Conservation (phyloP, 108 stramenopile species). For the Ochromonas danica region DNA sequence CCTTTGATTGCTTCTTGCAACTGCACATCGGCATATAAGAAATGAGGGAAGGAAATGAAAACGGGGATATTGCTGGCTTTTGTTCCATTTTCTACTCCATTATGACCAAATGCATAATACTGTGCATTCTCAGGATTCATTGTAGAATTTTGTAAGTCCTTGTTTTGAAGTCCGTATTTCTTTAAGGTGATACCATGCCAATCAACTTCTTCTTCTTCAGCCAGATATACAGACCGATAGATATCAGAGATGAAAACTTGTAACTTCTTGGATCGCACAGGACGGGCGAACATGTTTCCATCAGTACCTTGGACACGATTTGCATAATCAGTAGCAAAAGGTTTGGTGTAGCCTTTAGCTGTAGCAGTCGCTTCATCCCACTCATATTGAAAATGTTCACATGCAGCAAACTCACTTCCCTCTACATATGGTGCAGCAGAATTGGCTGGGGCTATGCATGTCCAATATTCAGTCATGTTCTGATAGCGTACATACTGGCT, state of each 20-base stretch:
- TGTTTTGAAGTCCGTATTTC: not conserved
- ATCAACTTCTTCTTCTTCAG: not conserved
- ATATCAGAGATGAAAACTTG: slow-evolving; percentile 36
- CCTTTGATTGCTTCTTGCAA: slow-evolving; percentile 2
- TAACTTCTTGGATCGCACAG: not conserved
- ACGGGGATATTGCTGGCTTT: slow-evolving; percentile 12
- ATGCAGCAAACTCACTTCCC: slow-evolving; percentile 26
- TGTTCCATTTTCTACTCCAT: slow-evolving; percentile 17
- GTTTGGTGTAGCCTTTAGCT: not conserved
- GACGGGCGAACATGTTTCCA: not conserved
- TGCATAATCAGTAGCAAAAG: slow-evolving; percentile 28
- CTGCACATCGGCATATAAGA: not conserved
- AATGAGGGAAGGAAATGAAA: slow-evolving; percentile 31
- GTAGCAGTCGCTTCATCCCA: not conserved
- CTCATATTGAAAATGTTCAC: slow-evolving; percentile 26
- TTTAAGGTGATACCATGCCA: not conserved
- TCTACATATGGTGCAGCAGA: slow-evolving; percentile 3
- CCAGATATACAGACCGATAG: slow-evolving; percentile 23
- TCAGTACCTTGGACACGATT: slow-evolving; percentile 29
- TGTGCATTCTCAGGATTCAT: slow-evolving; percentile 21
- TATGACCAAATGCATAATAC: slow-evolving; percentile 15
- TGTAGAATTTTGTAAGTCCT: slow-evolving; percentile 1
- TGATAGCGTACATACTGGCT: not conserved
- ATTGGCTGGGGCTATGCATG: slow-evolving; percentile 16
- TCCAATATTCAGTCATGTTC: not conserved